These are phyloP conservation scores for Ophiosphaerella korrae DNA, from an alignment of 2,329 filamentous ascomycete genomes.

Conservation along the genomic window DNA sequence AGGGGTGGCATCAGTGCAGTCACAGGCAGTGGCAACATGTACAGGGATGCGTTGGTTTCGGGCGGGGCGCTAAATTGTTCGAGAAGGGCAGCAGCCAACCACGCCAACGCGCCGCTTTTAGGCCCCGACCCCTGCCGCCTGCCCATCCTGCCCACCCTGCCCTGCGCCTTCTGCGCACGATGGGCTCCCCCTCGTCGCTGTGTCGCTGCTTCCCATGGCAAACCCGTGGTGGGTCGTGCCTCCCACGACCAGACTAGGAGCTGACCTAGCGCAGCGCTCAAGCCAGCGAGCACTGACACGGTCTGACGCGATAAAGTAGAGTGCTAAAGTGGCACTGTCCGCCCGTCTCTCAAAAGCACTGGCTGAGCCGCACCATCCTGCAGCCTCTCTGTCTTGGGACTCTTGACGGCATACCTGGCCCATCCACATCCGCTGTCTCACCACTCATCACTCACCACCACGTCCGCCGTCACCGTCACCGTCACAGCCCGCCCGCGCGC, in stretches of 20 bases:
- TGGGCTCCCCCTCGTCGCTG: no score
- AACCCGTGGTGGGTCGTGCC: constrained; percentile 6
- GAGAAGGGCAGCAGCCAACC: constrained; percentile 19
- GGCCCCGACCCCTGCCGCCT: background rate
- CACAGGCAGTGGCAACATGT: background rate
- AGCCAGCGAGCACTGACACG: constrained; percentile 11
- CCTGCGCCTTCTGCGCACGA: background rate
- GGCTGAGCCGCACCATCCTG: constrained; percentile 40
- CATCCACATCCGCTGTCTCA: constrained; percentile 20
- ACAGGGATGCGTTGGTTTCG: constrained; percentile 5
- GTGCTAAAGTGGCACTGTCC: constrained; percentile 14
- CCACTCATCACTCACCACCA: constrained; percentile 8
- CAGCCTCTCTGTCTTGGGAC: constrained; percentile 24
- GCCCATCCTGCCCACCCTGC: no score
- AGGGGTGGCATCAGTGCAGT: no score
- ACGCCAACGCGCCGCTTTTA: constrained; percentile 18
- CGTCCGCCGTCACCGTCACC: constrained; percentile 2
- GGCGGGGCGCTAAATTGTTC: constrained; percentile 25
- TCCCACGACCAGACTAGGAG: background rate
- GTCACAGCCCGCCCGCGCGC: constrained; percentile 6
- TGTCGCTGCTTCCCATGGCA: constrained; percentile 7
- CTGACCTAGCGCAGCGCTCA: constrained; percentile 27
- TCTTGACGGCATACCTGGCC: constrained; percentile 21
- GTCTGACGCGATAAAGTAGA: constrained; percentile 4
- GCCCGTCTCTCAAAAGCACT: constrained; percentile 42